phyloP scores from a whole-genome alignment of 306 rosid genomes.

The Hippophae gyantsensis region DNA sequence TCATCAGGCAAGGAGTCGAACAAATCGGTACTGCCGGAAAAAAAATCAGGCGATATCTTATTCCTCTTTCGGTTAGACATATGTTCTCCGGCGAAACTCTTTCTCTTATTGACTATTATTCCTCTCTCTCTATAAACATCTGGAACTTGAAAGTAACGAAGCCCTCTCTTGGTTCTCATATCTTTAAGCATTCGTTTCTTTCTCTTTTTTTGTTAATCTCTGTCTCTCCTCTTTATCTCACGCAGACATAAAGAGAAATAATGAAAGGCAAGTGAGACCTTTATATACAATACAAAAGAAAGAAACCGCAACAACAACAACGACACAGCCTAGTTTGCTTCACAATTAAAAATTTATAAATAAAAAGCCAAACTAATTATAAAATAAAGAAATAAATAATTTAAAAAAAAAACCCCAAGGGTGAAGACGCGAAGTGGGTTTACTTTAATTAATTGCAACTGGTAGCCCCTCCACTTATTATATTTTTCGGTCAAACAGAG shows the following conservation, averaged over 20 bases:
- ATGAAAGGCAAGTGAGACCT: conserved; percentile 5
- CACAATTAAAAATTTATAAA: neutral
- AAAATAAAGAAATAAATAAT: neutral
- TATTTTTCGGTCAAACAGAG: conserved; percentile 39
- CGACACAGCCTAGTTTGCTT: conserved; percentile 35
- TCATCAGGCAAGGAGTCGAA: conserved; percentile 74
- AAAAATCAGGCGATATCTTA: conserved; percentile 12
- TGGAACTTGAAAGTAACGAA: conserved; percentile 34
- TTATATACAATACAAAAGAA: conserved; percentile 17
- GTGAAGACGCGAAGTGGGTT: neutral
- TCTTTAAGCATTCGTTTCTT: neutral
- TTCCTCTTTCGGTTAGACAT: conserved; percentile 33
- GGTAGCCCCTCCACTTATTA: conserved; percentile 15
- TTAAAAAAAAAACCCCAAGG: neutral
- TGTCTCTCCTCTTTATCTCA: neutral
- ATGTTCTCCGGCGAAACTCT: conserved; percentile 19
- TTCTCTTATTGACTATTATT: conserved; percentile 25
- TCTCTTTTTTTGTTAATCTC: neutral
- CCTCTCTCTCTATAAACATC: conserved; percentile 17
- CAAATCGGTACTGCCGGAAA: conserved; percentile 21
- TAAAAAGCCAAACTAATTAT: neutral
- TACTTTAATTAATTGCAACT: conserved; percentile 14
- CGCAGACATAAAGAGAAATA: conserved; percentile 12
- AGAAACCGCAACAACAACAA: conserved; percentile 33
- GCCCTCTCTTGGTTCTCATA: conserved; percentile 61